Conservation (phyloP, 2,329 filamentous ascomycete species). For the Acrocalymma vagum region DNA sequence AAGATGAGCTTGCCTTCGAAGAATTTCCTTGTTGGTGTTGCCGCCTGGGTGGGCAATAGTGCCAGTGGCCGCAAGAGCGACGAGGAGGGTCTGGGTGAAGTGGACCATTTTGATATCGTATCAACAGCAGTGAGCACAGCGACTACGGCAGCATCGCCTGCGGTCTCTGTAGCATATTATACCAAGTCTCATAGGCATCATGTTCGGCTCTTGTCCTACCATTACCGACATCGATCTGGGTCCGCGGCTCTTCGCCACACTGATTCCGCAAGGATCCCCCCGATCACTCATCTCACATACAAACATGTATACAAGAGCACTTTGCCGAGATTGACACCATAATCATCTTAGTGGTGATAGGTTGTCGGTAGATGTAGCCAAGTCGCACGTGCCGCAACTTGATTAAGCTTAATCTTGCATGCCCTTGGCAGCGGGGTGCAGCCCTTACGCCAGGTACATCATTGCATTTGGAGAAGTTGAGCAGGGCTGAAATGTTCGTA, state of each 20-base stretch:
- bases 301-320: constrained; percentile 15
- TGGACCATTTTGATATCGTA: constrained; percentile 34
- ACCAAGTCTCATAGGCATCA: constrained; percentile 11
- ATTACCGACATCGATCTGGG: constrained; percentile 20
- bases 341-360: constrained; percentile 26
- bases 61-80: constrained; percentile 32
- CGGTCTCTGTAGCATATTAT: constrained; percentile 36
- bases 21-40: constrained; percentile 42
- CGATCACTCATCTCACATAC: constrained; percentile 7
- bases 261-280: constrained; percentile 4
- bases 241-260: constrained; percentile 16
- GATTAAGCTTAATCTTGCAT: constrained; percentile 27
- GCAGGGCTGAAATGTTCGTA: too few species aligned
- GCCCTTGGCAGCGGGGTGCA: constrained; percentile 30
- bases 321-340: constrained; percentile 25
- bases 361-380: constrained; percentile 23
- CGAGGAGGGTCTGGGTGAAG: constrained; percentile 29
- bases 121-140: constrained; percentile 6
- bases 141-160: constrained; percentile 1
- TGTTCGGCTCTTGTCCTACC: constrained; percentile 15
- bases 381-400: constrained; percentile 22
- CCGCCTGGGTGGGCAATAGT: constrained; percentile 51
- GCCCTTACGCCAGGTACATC: too few species aligned
- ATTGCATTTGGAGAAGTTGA: too few species aligned
- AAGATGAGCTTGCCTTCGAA: constrained; percentile 39